Base-by-base conservation (phyloP, 208 protist genomes). In the Angomonas desouzai region DNA sequence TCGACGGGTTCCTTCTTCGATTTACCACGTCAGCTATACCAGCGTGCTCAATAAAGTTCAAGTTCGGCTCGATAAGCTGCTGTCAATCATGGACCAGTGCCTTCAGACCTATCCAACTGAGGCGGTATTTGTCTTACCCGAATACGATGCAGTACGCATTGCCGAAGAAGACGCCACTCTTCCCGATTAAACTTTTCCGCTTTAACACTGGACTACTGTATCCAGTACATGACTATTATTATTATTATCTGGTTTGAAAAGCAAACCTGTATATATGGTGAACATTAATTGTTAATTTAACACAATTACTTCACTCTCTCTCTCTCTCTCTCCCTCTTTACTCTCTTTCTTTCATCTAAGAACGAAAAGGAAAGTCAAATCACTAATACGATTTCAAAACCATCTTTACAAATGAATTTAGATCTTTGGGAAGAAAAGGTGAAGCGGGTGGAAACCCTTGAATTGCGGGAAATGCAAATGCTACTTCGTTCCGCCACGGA, bases 361-460 rank as follows among this genome's bases (percentile, higher is more conserved):
- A 16, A 30, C 25, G 16, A 57, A 57, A 22, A 57, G 16, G 29
- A 33, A 57, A 23, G 16, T 20, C 23, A 33, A 30, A n/a, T n/a
- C n/a, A n/a, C n/a, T n/a, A n/a, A n/a, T n/a, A n/a, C n/a, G n/a
- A n/a, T n/a, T n/a, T n/a, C n/a, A n/a, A n/a, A n/a, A n/a, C n/a
- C n/a, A n/a, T n/a, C 11, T n/a, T 51, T 48, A 18, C 20, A 0
- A 11, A 91, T 91, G 83, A 81, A 93, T 56, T 64, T 90, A 7
- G 79, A 89, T 33, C 48, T 62, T 11, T 90, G 74, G 78, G 82
- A 91, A 56, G 77, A 86, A 63, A 79, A 79, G 40, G 60, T 90
- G 32, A 72, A 81, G 6, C 68, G 73, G 3, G 67, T 83, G 63
- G 74, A 91, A 63, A 64, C 73, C 1, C 69, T 94, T 0, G 76